These are phyloP conservation scores for Lagerstroemia speciosa DNA, from an alignment of 345 rosid species.

Conservation along the genomic window DNA sequence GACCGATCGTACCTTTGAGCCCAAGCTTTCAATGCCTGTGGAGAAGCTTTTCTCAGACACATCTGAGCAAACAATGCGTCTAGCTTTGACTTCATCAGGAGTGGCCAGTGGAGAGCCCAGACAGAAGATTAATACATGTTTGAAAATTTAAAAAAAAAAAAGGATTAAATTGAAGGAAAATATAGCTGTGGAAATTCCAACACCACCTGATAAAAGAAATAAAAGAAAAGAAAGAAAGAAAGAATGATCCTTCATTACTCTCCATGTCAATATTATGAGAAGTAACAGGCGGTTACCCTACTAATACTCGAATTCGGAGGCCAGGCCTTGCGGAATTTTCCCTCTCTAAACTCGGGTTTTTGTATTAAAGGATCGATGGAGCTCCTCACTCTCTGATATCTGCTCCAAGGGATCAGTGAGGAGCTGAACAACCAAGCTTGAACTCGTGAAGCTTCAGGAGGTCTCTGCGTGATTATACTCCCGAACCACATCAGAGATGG, in stretches of 20 bases:
- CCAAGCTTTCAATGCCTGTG: background rate
- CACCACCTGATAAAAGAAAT: background rate
- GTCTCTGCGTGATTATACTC: background rate
- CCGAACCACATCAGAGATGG: background rate
- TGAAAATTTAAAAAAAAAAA: background rate
- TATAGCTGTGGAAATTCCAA: background rate
- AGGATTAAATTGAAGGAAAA: background rate
- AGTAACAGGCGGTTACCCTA: slow-evolving; percentile 11
- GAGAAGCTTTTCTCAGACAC: background rate
- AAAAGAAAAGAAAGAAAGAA: background rate
- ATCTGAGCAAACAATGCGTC: background rate
- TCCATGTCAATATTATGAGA: background rate
- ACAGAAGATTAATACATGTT: background rate
- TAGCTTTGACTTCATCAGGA: background rate
- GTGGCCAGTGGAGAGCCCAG: background rate
- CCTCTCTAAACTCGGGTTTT: background rate
- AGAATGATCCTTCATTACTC: background rate
- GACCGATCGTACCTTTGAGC: too few species aligned
- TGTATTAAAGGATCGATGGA: background rate
- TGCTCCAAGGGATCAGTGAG: background rate
- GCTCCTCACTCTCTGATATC: background rate
- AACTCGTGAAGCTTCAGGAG: background rate
- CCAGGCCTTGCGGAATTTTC: background rate
- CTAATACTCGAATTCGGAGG: background rate
- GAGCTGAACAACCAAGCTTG: background rate